These are phyloP conservation scores for Salix udensis DNA, from an alignment of 345 rosid genomes.

Conservation along the genomic window DNA sequence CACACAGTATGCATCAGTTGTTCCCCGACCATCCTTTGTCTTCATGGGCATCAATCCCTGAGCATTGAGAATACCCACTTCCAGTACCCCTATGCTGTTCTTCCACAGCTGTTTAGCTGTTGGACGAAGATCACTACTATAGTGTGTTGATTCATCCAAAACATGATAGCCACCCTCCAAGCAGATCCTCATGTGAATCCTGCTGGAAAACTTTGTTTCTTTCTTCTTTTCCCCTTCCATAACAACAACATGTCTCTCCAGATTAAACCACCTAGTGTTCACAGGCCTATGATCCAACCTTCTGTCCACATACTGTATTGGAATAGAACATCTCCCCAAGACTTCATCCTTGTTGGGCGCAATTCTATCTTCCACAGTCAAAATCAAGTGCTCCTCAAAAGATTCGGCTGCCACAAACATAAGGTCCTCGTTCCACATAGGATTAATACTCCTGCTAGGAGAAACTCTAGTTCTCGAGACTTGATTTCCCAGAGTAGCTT, in stretches of 20 bases:
- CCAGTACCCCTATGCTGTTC: slow-evolving; percentile 68
- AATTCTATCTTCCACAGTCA: slow-evolving; percentile 68
- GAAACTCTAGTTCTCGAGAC: slow-evolving; percentile 44
- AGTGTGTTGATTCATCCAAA: slow-evolving; percentile 88
- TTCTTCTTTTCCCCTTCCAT: slow-evolving; percentile 58
- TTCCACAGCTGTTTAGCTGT: slow-evolving; percentile 81
- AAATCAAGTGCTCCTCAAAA: slow-evolving; percentile 64
- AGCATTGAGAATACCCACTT: slow-evolving; percentile 81
- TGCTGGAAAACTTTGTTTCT: slow-evolving; percentile 83
- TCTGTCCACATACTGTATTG: slow-evolving; percentile 43
- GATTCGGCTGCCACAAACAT: slow-evolving; percentile 96
- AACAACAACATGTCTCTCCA: slow-evolving; percentile 45
- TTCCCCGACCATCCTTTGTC: slow-evolving; percentile 61
- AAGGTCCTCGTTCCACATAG: slow-evolving; percentile 75
- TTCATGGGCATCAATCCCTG: slow-evolving; percentile 83
- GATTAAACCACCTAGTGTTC: slow-evolving; percentile 70
- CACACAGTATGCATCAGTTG: slow-evolving; percentile 87
- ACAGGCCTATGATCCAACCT: slow-evolving; percentile 59
- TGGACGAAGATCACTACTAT: slow-evolving; percentile 92
- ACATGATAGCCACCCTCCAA: slow-evolving; percentile 95
- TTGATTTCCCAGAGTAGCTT: slow-evolving; percentile 62
- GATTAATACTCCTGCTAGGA: slow-evolving; percentile 52
- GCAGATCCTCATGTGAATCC: slow-evolving; percentile 55
- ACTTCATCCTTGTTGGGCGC: slow-evolving; percentile 72
- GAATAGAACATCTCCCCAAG: slow-evolving; percentile 54